A percentile compares a stretch with the other conserved stretches of the same genome.
Evolutionary conservation across 352 stramenopile species (phyloP).

Genomic region (Phytophthora multivora): DNA sequence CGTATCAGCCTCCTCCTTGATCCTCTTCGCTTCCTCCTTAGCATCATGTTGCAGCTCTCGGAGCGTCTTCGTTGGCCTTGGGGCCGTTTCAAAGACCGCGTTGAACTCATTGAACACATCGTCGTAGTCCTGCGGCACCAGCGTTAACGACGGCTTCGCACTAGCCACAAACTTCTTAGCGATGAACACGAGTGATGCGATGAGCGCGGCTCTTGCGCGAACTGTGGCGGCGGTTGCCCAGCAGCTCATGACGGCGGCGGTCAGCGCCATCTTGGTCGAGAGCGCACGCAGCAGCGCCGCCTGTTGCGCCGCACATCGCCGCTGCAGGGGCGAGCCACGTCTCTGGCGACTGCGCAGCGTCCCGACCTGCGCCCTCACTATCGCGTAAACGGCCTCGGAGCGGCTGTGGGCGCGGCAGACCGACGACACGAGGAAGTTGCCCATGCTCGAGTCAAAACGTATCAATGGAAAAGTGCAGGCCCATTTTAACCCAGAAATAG

Average conservation of each 20-base stretch:
- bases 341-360: conserved; percentile 14
- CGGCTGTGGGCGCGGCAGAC: conserved; percentile 31
- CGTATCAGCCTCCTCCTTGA: neutral
- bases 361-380: conserved; percentile 29
- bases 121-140: conserved; percentile 16
- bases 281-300: conserved; percentile 30
- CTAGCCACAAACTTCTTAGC: conserved; percentile 36
- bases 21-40: conserved; percentile 13
- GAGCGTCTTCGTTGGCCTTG: conserved; percentile 17
- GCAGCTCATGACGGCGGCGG: conserved; percentile 24
- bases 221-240: conserved; percentile 26
- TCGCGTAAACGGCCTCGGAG: conserved; percentile 34
- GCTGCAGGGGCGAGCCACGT: conserved; percentile 27
- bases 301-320: conserved; percentile 32
- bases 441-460: conserved; percentile 28
- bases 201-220: conserved; percentile 28
- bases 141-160: conserved; percentile 11
- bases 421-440: conserved; percentile 38
- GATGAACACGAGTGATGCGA: conserved; percentile 34
- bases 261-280: conserved; percentile 30
- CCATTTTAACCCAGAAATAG: conserved; percentile 31
- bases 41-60: conserved; percentile 21
- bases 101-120: conserved; percentile 44
- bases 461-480: conserved; percentile 6
- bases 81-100: conserved; percentile 32